Base-by-base conservation (phyloP, 208 protist species). In the Wallacemonas sp. region DNA sequence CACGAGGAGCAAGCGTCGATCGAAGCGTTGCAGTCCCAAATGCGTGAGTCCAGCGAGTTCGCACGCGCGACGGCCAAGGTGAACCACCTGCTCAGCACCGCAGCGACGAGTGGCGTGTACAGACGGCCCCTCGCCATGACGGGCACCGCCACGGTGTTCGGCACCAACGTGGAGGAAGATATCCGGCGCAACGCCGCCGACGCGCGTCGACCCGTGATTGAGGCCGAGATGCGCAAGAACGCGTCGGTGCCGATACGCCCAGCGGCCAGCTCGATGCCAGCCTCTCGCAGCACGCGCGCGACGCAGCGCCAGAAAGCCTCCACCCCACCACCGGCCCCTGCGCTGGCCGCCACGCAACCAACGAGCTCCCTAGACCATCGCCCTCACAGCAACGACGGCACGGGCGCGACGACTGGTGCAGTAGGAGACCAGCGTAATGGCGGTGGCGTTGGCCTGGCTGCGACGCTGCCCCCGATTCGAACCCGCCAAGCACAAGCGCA, bases 51-150 rank as follows among this genome's bases (percentile, higher is more conserved):
- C 17, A 9, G 48, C 11, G 12, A 52, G 17, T 89, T 86, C 68
- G 70, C 49, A 27, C 32, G 64, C 17, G 77, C 78, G 19, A 83
- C 80, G 9, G 73, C 72, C 5, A 76, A 57, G 47, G 64, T 87
- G 52, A 80, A 86, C 66, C 66, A 85, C 41, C 68, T 82, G 48
- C 46, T 88, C 16, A 88, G 80, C 39, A 92, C 86, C 5, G 64
- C 52, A n/a, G 68, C 49, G 55, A 60, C 80, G 6, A 72, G 74
- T 32, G 78, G 85, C 24, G 71, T 89, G 19, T 92, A 87, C 58
- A 54, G 72, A 9, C 68, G 54, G 0, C 68, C 64, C 2, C 46
- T 39, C 23, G 48, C 55, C 34, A 21, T 62, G 4, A 46, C 55
- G 3, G 52, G 36, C 21, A 36, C 58, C 9, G 24, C 34, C 4